Evolutionary conservation across 2,329 filamentous ascomycete genomes (phyloP).

Genomic region (Eutypa lata): DNA sequence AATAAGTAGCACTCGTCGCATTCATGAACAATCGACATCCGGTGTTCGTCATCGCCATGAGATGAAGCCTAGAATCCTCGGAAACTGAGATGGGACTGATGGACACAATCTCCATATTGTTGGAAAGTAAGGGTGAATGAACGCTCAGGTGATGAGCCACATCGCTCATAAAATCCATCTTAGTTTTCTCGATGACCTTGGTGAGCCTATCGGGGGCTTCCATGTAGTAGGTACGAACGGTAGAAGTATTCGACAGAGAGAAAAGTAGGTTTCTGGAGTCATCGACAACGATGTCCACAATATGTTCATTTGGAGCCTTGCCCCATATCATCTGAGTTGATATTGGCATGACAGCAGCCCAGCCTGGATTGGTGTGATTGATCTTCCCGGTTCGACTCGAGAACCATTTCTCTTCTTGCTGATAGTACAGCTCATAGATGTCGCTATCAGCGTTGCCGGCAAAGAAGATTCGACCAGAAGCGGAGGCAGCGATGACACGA

Average conservation of each 20-base stretch:
- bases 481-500: slow-evolving; percentile 74
- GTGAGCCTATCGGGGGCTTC: slow-evolving; percentile 60
- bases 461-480: slow-evolving; percentile 90
- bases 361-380: slow-evolving; percentile 77
- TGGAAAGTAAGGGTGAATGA: slow-evolving; percentile 66
- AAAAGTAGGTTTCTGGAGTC: slow-evolving; percentile 87
- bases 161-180: slow-evolving; percentile 60
- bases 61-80: slow-evolving; percentile 78
- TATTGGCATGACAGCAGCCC: slow-evolving; percentile 61
- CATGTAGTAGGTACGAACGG: slow-evolving; percentile 89
- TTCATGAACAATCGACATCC: slow-evolving; percentile 92
- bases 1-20: slow-evolving; percentile 74
- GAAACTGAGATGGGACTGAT: slow-evolving; percentile 79
- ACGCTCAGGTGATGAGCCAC: slow-evolving; percentile 79
- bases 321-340: slow-evolving; percentile 49
- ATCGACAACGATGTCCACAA: slow-evolving; percentile 81
- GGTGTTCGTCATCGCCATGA: slow-evolving; percentile 86
- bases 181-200: slow-evolving; percentile 64
- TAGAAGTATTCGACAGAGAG: slow-evolving; percentile 82
- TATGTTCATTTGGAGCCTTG: slow-evolving; percentile 55
- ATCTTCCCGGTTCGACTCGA: slow-evolving; percentile 82
- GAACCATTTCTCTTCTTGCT: slow-evolving; percentile 98
- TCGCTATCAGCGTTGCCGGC: slow-evolving; percentile 77
- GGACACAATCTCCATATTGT: slow-evolving; percentile 71
- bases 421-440: slow-evolving; percentile 91